These are phyloP conservation scores for Erodium moschatum DNA, from an alignment of 441 rosid species.

Conservation along the genomic window DNA sequence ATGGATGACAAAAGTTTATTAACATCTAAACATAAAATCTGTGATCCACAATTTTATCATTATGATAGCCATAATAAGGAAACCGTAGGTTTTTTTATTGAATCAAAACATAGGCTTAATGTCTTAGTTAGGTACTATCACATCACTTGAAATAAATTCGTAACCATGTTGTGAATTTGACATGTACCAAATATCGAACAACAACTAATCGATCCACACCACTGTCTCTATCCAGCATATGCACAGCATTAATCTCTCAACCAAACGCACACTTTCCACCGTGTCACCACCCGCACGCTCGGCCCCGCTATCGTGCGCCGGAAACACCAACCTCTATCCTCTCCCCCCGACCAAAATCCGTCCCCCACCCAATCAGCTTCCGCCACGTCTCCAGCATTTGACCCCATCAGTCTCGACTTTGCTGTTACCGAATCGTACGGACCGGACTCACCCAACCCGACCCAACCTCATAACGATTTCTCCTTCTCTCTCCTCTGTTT, in stretches of 20 bases:
- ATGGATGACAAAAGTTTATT: no score
- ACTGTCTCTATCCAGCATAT: no score
- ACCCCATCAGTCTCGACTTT: not conserved
- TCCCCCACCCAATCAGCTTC: not conserved
- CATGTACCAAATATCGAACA: no score
- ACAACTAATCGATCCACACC: no score
- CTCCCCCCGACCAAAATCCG: not conserved
- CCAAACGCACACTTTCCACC: not conserved
- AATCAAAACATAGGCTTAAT: no score
- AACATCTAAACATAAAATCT: no score
- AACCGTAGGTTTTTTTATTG: no score
- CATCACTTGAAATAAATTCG: no score
- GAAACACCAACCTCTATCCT: not conserved
- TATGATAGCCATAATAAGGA: no score
- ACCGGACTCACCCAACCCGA: conserved; percentile 3
- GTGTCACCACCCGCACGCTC: not conserved
- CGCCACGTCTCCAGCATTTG: not conserved
- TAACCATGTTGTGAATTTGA: no score
- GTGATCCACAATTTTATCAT: no score
- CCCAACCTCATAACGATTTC: not conserved
- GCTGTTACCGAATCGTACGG: not conserved
- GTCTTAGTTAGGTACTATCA: no score
- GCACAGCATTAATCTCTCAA: not conserved
- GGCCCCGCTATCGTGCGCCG: not conserved
- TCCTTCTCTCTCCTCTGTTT: not conserved